A percentile compares a stretch with the other conserved stretches of the same genome.
Conservation (phyloP, 2,329 filamentous ascomycete species). For the Diaporthe sp. region DNA sequence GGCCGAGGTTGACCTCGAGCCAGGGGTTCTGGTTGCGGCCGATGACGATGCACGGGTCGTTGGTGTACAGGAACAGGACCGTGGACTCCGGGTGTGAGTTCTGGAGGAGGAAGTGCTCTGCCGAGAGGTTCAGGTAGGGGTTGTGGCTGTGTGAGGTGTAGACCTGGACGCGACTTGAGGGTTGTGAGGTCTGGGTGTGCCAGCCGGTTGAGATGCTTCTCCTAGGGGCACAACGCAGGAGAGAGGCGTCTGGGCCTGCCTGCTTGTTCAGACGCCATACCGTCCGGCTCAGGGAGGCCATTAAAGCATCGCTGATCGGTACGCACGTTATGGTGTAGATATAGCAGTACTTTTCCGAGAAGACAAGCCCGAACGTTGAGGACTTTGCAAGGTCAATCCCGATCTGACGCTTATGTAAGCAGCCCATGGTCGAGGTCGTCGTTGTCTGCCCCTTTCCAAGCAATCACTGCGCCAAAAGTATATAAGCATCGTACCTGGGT, state of each 20-base stretch:
- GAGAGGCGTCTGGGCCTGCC: neutral
- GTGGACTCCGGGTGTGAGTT: constrained; percentile 79
- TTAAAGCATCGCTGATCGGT: constrained; percentile 1
- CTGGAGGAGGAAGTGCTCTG: constrained; percentile 91
- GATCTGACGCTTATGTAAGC: constrained; percentile 25
- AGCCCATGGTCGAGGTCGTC: neutral
- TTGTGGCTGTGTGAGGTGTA: constrained; percentile 79
- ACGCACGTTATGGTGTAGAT: neutral
- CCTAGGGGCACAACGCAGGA: neutral
- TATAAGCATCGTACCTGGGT: neutral
- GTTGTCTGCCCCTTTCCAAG: neutral
- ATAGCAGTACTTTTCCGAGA: too few relatives aligned
- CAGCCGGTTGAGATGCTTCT: constrained; percentile 18
- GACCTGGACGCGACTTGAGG: constrained; percentile 71
- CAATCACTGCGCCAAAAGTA: neutral
- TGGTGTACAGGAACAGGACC: constrained; percentile 89
- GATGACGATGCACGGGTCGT: constrained; percentile 88
- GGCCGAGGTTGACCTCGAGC: constrained; percentile 85
- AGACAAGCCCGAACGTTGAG: neutral
- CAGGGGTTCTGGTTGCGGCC: constrained; percentile 98
- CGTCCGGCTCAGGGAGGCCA: constrained; percentile 33
- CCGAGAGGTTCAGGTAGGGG: constrained; percentile 91
- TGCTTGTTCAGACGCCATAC: constrained; percentile 21
- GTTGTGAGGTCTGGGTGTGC: constrained; percentile 49
- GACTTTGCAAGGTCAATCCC: constrained; percentile 16